Conservation (phyloP, 352 stramenopile genomes). For the Pythium myriotylum region DNA sequence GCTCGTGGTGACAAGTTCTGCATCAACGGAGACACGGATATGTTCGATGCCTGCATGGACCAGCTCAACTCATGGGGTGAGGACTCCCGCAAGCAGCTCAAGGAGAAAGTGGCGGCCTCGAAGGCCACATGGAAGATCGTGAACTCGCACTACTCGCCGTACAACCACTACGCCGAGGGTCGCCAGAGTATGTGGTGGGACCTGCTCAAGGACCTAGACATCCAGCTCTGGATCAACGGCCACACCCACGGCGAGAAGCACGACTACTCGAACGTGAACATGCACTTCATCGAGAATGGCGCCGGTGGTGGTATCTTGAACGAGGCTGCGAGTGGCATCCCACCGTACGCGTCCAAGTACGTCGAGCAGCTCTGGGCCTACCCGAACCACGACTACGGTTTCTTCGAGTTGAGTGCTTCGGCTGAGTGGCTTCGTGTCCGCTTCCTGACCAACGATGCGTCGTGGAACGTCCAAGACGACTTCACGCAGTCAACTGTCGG, state of each 20-base stretch:
- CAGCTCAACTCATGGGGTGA: conserved; percentile 60
- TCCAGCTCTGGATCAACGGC: conserved; percentile 72
- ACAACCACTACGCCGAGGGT: conserved; percentile 69
- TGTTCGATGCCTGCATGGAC: conserved; percentile 79
- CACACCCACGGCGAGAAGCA: conserved; percentile 81
- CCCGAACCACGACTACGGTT: conserved; percentile 66
- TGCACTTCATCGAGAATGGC: conserved; percentile 82
- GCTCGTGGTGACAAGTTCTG: conserved; percentile 53
- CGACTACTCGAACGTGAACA: conserved; percentile 62
- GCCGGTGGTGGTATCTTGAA: conserved; percentile 75
- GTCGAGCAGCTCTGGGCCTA: conserved; percentile 71
- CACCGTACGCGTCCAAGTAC: conserved; percentile 55
- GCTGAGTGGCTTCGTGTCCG: conserved; percentile 61
- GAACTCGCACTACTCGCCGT: conserved; percentile 84
- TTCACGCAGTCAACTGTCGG: conserved; percentile 47
- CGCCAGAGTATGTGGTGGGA: conserved; percentile 56
- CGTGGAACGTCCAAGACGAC: conserved; percentile 57
- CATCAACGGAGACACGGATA: conserved; percentile 47
- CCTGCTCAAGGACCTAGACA: conserved; percentile 50
- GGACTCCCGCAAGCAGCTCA: conserved; percentile 56
- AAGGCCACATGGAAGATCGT: conserved; percentile 85
- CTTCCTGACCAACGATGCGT: conserved; percentile 71
- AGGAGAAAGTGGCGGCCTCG: conserved; percentile 53
- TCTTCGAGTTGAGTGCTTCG: conserved; percentile 65
- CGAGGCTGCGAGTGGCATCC: conserved; percentile 67